A percentile compares a stretch with the other conserved stretches of the same genome.
These are phyloP conservation scores for Madurella mycetomatis DNA, from an alignment of 2,329 filamentous ascomycete genomes.

Conservation along the genomic window DNA sequence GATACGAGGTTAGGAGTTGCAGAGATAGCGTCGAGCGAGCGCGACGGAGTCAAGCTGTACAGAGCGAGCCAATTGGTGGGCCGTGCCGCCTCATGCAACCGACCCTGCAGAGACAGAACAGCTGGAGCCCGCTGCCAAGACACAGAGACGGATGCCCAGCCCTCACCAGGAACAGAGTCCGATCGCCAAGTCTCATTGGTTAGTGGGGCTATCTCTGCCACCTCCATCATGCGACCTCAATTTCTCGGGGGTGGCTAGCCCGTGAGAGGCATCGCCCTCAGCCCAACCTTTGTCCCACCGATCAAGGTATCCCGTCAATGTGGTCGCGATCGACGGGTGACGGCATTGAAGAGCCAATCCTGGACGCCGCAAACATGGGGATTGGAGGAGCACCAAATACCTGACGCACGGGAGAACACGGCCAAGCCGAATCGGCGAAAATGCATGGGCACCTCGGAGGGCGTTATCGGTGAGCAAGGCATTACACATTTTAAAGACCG, in stretches of 20 bases:
- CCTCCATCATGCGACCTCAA: conserved; percentile 1
- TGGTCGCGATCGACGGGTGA: background rate
- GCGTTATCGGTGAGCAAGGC: background rate
- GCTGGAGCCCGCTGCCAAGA: conserved; percentile 11
- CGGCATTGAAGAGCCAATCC: background rate
- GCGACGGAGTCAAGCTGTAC: background rate
- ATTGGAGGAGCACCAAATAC: background rate
- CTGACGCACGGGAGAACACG: background rate
- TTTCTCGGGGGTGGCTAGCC: background rate
- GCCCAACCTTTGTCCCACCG: background rate
- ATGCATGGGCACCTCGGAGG: no score
- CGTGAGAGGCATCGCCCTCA: background rate
- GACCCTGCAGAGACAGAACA: background rate
- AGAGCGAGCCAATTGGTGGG: background rate
- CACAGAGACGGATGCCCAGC: background rate
- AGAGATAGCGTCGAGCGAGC: background rate
- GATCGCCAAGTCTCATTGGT: conserved; percentile 15
- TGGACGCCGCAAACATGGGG: background rate
- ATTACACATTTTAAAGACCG: background rate
- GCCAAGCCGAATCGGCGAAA: no score
- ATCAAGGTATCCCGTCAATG: background rate
- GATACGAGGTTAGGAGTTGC: background rate
- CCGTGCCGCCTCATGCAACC: background rate
- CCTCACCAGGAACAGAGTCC: conserved; percentile 15
- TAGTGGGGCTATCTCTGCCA: background rate